phyloP scores from a whole-genome alignment of 257 asterid species.

The Paraleonurus japonicus region DNA sequence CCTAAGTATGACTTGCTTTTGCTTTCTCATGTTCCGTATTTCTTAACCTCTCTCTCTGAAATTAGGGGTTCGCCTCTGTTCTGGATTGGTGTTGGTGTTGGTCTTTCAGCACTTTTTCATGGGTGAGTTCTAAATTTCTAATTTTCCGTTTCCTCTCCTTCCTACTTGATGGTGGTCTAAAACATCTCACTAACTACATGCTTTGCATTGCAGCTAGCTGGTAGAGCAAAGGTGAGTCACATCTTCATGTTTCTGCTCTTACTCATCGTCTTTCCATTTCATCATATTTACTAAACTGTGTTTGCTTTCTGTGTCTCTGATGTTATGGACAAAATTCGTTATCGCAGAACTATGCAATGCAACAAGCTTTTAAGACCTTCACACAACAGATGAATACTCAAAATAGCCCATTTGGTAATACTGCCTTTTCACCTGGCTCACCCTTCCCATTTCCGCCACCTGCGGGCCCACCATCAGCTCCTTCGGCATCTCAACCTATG shows the following conservation, averaged over 20 bases:
- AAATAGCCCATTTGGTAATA: constrained; percentile 63
- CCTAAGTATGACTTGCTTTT: constrained; percentile 3
- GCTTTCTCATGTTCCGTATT: background rate
- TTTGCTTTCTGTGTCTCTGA: no score
- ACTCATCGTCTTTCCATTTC: constrained; percentile 5
- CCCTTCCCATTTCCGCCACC: constrained; percentile 82
- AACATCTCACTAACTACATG: constrained; percentile 25
- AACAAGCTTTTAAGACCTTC: constrained; percentile 89
- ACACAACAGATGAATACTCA: constrained; percentile 80
- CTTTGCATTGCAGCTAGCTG: constrained; percentile 60
- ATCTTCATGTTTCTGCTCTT: constrained; percentile 14
- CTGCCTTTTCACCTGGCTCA: constrained; percentile 57
- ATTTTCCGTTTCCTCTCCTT: constrained; percentile 8
- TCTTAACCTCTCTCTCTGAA: constrained; percentile 18
- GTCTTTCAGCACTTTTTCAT: constrained; percentile 82
- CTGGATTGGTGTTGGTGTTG: constrained; percentile 98
- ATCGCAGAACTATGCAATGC: constrained; percentile 91
- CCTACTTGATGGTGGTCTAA: constrained; percentile 12
- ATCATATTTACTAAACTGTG: no score
- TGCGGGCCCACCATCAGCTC: constrained; percentile 44
- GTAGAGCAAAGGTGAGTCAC: constrained; percentile 69
- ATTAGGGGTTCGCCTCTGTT: constrained; percentile 90
- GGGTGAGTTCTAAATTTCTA: constrained; percentile 49
- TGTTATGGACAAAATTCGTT: constrained; percentile 21
- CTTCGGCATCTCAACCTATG: constrained; percentile 51